Evolutionary conservation across 2,329 filamentous ascomycete genomes (phyloP).

Genomic region (Thyridium curvatum): DNA sequence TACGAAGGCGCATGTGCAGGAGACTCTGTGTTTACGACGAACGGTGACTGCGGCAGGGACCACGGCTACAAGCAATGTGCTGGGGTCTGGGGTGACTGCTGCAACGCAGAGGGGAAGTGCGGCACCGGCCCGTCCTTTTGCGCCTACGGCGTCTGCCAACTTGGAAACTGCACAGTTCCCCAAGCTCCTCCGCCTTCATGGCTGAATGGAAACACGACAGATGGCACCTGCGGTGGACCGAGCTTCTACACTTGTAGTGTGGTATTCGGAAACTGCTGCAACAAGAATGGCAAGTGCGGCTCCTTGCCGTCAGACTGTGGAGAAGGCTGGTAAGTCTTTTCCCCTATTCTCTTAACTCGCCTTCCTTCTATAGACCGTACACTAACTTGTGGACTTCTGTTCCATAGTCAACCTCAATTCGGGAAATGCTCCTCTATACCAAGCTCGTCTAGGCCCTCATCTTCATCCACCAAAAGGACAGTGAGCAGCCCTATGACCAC

Average conservation of each 20-base stretch:
- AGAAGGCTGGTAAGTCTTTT: constrained; percentile 2
- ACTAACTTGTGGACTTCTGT: too few species aligned
- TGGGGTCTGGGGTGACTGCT: background rate
- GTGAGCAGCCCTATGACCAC: too few species aligned
- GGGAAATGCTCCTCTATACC: too few species aligned
- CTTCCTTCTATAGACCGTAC: too few species aligned
- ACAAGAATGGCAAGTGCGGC: constrained; percentile 3
- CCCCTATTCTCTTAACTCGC: too few species aligned
- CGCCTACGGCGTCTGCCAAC: background rate
- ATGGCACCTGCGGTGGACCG: constrained; percentile 3
- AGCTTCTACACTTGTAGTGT: constrained; percentile 1
- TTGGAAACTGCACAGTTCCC: constrained; percentile 1
- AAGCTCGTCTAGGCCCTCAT: too few species aligned
- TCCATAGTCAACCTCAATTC: too few species aligned
- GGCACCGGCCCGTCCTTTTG: constrained; percentile 2
- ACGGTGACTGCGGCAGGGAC: background rate
- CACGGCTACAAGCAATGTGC: constrained; percentile 1
- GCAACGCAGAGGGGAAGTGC: background rate
- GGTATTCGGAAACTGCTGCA: constrained; percentile 3
- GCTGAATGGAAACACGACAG: constrained; percentile 1
- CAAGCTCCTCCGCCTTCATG: background rate
- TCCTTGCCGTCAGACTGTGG: constrained; percentile 3
- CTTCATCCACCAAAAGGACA: too few species aligned
- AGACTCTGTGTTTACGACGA: background rate
- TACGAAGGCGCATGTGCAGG: constrained; percentile 1